Percentiles rank a stretch among this genome's conserved stretches.
Evolutionary conservation across 768 basidiomycete species (phyloP).

Genomic region (Amanita subjunquillea): DNA sequence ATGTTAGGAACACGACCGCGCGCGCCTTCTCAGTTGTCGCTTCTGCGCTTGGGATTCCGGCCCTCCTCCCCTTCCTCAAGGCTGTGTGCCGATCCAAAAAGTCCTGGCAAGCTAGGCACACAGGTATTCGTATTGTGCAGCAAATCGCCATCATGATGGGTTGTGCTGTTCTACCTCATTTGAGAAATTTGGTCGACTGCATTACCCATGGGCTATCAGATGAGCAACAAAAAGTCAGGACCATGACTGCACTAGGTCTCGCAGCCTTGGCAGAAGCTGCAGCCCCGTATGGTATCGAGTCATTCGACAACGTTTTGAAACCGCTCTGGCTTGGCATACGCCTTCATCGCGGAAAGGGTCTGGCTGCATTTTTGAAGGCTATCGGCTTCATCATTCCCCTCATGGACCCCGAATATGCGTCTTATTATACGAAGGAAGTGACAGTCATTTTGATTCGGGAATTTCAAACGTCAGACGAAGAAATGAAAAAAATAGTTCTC

Average conservation of each 20-base stretch:
- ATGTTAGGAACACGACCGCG: conserved; percentile 97
- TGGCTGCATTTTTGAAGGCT: conserved; percentile 93
- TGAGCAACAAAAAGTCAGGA: conserved; percentile 93
- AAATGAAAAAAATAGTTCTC: conserved; percentile 99
- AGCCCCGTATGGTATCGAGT: conserved; percentile 98
- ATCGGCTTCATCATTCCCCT: conserved; percentile 99
- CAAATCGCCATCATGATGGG: conserved; percentile 99
- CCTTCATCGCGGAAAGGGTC: conserved; percentile 88
- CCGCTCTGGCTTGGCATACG: conserved; percentile 92
- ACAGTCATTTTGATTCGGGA: conserved; percentile 95
- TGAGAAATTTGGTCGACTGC: conserved; percentile 93
- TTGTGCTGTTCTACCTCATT: conserved; percentile 93
- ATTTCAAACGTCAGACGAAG: conserved; percentile 98
- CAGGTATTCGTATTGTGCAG: conserved; percentile 98
- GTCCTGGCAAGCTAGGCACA: conserved; percentile 99
- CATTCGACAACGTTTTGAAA: conserved; percentile 95
- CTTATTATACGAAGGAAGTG: conserved; percentile 98
- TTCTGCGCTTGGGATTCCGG: conserved; percentile 95
- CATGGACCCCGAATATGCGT: conserved; percentile 99
- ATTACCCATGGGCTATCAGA: conserved; percentile 90
- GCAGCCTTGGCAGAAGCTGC: conserved; percentile 96
- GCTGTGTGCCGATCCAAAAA: conserved; percentile 98
- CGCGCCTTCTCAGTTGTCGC: conserved; percentile 98
- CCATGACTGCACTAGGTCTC: conserved; percentile 87
- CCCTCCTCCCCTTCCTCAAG: conserved; percentile 94